phyloP scores from a whole-genome alignment of 1,139 yeast genomes.

The Protomyces inundatus region DNA sequence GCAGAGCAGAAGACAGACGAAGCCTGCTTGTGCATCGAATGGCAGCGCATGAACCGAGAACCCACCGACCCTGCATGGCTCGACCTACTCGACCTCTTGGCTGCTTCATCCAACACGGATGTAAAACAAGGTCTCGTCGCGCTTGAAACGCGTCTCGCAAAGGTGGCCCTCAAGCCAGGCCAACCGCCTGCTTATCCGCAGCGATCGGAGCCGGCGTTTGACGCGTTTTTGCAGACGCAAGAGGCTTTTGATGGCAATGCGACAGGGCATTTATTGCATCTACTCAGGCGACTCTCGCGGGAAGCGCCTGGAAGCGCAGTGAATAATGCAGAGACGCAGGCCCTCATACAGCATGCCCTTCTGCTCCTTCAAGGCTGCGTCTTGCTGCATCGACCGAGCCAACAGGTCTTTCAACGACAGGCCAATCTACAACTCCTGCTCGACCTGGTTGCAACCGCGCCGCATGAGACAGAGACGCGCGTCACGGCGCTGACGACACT shows the following conservation, averaged over 20 bases:
- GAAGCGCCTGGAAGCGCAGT: neutral
- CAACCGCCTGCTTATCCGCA: neutral
- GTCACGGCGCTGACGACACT: conserved; percentile 47
- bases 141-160: neutral
- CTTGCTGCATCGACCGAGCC: conserved; percentile 55
- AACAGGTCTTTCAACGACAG: conserved; percentile 45
- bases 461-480: conserved; percentile 16
- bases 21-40: neutral
- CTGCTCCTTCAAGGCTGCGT: conserved; percentile 58
- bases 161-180: neutral
- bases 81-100: neutral
- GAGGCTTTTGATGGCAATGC: neutral
- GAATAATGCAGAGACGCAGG: neutral
- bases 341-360: conserved; percentile 35
- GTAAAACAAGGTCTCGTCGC: neutral
- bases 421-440: conserved; percentile 38
- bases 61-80: no score
- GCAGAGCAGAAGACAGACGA: neutral
- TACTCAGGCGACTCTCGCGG: neutral
- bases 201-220: neutral
- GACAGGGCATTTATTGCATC: neutral
- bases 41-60: no score
- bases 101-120: neutral
- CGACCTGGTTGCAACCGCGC: conserved; percentile 31
- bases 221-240: neutral